These are phyloP conservation scores for Spirogloea muscicola DNA, from an alignment of 139 green algal genomes.

Conservation along the genomic window DNA sequence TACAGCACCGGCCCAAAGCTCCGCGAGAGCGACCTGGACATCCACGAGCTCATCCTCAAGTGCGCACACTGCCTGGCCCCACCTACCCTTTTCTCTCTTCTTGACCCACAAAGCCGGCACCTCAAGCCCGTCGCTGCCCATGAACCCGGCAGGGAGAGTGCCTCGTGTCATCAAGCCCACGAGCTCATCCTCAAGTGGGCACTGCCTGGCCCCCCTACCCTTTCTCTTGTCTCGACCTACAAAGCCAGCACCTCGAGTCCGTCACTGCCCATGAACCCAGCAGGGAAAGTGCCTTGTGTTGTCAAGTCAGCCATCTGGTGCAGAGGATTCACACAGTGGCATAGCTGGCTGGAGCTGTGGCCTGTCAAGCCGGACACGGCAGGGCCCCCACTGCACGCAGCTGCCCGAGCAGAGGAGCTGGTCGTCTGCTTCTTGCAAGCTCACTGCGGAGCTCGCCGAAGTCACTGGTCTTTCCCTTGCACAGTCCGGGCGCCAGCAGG, in stretches of 20 bases:
- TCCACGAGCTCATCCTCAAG: slow-evolving; percentile 67
- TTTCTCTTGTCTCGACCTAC: neutral
- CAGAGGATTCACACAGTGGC: neutral
- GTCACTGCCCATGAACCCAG: neutral
- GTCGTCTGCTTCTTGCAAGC: neutral
- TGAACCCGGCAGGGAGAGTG: neutral
- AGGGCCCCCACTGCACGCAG: too few relatives aligned
- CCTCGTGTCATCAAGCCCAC: slow-evolving; percentile 84
- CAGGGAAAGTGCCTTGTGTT: neutral
- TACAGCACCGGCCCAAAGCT: slow-evolving; percentile 96
- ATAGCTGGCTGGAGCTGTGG: neutral
- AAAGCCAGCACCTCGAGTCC: slow-evolving; percentile 54
- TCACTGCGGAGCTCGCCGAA: too few relatives aligned
- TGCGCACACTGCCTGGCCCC: too few relatives aligned
- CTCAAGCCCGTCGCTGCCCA: slow-evolving; percentile 32
- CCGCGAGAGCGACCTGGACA: slow-evolving; percentile 86
- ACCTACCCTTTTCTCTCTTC: neutral
- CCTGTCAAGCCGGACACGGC: neutral
- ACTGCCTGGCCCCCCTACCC: too few relatives aligned
- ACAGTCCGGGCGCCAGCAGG: neutral
- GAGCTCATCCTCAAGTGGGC: slow-evolving; percentile 49
- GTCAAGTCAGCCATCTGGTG: neutral
- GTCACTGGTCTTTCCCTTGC: neutral
- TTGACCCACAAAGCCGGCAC: slow-evolving; percentile 41
- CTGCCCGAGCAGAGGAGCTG: too few relatives aligned